Percentiles rank a stretch among this genome's conserved stretches.
Conservation (phyloP, 352 stramenopile species). For the Pythium phragmitis region DNA sequence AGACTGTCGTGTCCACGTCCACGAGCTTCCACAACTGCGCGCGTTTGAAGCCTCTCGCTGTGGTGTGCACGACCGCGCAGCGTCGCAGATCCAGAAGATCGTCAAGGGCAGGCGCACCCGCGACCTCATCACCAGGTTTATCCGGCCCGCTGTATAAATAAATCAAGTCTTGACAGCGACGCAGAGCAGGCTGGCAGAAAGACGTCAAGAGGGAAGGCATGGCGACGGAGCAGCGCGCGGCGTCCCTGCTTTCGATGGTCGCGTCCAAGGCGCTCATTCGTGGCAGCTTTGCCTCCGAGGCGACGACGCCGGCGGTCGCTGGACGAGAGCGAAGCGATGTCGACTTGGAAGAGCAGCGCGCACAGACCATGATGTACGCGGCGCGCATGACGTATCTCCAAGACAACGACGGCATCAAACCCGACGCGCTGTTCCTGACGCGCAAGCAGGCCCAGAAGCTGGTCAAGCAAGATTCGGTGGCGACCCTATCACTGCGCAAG, state of each 20-base stretch:
- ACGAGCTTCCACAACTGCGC: constrained; percentile 33
- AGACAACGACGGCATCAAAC: constrained; percentile 41
- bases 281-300: constrained; percentile 13
- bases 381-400: constrained; percentile 78
- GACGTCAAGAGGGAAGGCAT: not conserved
- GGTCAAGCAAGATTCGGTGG: constrained; percentile 42
- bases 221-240: constrained; percentile 20
- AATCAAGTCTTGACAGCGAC: too few relatives aligned
- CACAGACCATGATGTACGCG: constrained; percentile 75
- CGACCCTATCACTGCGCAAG: constrained; percentile 39
- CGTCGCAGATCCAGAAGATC: constrained; percentile 52
- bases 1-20: constrained; percentile 42
- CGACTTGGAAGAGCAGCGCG: constrained; percentile 44
- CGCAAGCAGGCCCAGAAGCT: constrained; percentile 77
- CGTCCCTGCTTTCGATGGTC: constrained; percentile 39
- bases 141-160: constrained; percentile 29
- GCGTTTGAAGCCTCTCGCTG: constrained; percentile 44
- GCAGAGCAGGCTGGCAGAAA: not conserved
- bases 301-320: not conserved
- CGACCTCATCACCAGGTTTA: constrained; percentile 49
- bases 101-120: constrained; percentile 56
- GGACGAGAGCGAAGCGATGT: constrained; percentile 18
- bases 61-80: constrained; percentile 32
- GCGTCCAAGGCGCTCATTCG: constrained; percentile 30
- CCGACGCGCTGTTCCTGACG: constrained; percentile 71